phyloP scores from a whole-genome alignment of 202 grass and related monocot genomes.

The Carex sylvatica region DNA sequence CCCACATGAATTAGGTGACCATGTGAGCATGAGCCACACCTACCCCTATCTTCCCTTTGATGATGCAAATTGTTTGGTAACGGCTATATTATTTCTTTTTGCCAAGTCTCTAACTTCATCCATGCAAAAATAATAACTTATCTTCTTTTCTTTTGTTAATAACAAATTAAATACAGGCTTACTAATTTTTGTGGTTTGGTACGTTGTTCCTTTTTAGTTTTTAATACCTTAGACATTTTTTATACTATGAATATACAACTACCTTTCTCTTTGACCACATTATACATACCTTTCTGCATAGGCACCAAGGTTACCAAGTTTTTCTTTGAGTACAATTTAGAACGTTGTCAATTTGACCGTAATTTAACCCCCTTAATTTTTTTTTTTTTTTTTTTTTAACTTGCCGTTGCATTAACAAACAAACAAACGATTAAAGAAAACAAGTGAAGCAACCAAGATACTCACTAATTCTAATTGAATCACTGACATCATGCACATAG shows the following conservation, averaged over 20 bases:
- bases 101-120: no score
- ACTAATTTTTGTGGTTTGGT: not conserved
- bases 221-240: not conserved
- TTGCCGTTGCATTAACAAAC: not conserved
- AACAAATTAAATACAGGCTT: not conserved
- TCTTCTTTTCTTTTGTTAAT: no score
- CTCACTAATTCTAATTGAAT: not conserved
- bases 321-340: not conserved
- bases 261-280: not conserved
- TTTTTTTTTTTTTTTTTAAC: not conserved
- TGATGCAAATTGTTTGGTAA: not conserved
- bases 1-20: slow-evolving; percentile 12
- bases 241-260: not conserved
- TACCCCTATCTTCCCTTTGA: not conserved
- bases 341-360: no score
- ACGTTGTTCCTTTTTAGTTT: no score
- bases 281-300: not conserved
- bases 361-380: not conserved
- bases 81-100: not conserved
- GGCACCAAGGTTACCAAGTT: not conserved
- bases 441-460: not conserved
- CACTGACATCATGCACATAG: not conserved
- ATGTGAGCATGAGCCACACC: not conserved
- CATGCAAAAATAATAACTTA: not conserved
- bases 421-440: not conserved